Base-by-base conservation (phyloP, 2,329 filamentous ascomycete species). In the Penicillium sp. region DNA sequence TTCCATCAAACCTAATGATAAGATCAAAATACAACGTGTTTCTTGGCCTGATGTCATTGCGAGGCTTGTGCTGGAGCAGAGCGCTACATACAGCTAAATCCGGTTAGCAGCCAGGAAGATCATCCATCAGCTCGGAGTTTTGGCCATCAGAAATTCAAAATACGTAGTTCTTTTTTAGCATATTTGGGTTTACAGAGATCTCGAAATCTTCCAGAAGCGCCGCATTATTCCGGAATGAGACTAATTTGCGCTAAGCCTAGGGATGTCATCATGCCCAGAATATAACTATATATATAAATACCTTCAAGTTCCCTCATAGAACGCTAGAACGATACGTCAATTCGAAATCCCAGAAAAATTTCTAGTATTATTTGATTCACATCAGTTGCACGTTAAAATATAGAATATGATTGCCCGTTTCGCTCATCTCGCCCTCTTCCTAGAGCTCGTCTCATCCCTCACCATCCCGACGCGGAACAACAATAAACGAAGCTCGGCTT, bases 401-500 rank as follows among this genome's bases (percentile, higher is more conserved):
- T 8, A 6, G n/a, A 50, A 20, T 9, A 51, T 51, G 48, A 20
- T 51, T 21, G 11, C 48, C n/a, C 33, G 12, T n/a, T 3, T 51
- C 5, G n/a, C 16, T 26, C 48, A 42, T 23, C 20, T 51, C 4
- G 33, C 21, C 3, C 48, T 51, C 33, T 51, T 51, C 7, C 20
- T 51, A 40, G 48, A 30, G 33, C 48, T 51, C 26, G 48, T 51
- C n/a, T 51, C 48, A 26, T 51, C 28, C 33, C 12, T 40, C 14
- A 18, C 18, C 20, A 51, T 40, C 33, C 21, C 48, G 16, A 7
- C 20, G 5, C 48, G 35, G 33, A 14, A 35, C 28, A 51, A 51
- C 16, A 51, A 24, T 28, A 26, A 46, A 26, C 20, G 43, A n/a
- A 26, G 43, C 24, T n/a, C 43, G 24, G 20, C 18, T 11, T 23